Evolutionary conservation across 192 early-diverging fungal species (phyloP).

Genomic region (Entophlyctis luteolus): DNA sequence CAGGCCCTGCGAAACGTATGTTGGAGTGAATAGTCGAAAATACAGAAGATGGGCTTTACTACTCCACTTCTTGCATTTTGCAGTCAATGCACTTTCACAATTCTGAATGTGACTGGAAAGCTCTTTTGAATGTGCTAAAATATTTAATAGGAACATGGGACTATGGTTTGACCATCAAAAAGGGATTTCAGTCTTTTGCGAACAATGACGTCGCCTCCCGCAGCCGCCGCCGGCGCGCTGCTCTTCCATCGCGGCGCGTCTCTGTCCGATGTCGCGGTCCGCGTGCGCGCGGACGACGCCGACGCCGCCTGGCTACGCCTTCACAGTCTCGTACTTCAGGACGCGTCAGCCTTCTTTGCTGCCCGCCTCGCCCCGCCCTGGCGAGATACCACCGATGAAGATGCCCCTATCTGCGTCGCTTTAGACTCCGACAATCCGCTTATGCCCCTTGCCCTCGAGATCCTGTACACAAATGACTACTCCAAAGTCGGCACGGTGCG

Average conservation of each 20-base stretch:
- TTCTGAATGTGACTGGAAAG: too few relatives aligned
- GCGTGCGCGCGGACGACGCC: neutral
- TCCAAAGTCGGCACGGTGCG: neutral
- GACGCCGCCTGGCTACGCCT: neutral
- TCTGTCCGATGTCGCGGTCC: neutral
- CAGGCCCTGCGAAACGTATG: too few relatives aligned
- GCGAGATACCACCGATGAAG: neutral
- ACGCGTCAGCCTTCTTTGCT: slow-evolving; percentile 5
- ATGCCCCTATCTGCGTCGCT: neutral
- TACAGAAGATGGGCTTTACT: too few relatives aligned
- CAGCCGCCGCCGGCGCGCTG: neutral
- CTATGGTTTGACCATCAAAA: too few relatives aligned
- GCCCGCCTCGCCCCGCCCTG: slow-evolving; percentile 3
- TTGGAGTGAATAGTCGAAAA: too few relatives aligned
- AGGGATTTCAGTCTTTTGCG: too few relatives aligned
- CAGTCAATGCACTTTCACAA: too few relatives aligned
- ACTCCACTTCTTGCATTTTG: too few relatives aligned
- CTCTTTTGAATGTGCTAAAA: too few relatives aligned
- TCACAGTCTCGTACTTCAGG: slow-evolving; percentile 1
- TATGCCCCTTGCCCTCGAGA: neutral
- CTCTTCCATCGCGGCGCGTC: neutral
- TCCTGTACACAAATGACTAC: slow-evolving; percentile 13
- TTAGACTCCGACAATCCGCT: neutral
- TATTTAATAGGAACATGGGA: too few relatives aligned
- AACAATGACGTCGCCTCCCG: too few relatives aligned